Evolutionary conservation across 2,329 filamentous ascomycete species (phyloP).

Genomic region (Aureobasidium uvarum): DNA sequence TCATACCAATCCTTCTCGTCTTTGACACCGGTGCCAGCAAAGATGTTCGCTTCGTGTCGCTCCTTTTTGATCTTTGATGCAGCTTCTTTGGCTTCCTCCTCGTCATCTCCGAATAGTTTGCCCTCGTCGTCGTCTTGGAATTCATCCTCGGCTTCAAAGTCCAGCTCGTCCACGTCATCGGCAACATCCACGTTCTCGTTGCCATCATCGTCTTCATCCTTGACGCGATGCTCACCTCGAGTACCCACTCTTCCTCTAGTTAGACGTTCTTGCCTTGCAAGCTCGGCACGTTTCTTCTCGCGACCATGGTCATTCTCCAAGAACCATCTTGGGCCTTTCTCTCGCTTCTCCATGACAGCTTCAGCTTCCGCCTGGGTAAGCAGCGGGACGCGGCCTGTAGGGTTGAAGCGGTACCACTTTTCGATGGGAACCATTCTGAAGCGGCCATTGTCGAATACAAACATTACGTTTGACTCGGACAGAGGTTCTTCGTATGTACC

Average conservation of each 20-base stretch:
- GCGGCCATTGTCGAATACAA: constrained; percentile 64
- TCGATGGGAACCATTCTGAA: constrained; percentile 90
- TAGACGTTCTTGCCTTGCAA: constrained; percentile 48
- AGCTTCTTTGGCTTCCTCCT: constrained; percentile 65
- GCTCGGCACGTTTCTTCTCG: constrained; percentile 30
- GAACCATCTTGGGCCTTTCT: constrained; percentile 75
- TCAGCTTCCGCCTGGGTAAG: constrained; percentile 84
- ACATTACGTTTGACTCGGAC: constrained; percentile 75
- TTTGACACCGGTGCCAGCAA: constrained; percentile 56
- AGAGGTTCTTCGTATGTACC: constrained; percentile 87
- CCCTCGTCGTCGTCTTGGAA: constrained; percentile 90
- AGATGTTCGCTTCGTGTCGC: constrained; percentile 84
- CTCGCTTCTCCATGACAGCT: constrained; percentile 74
- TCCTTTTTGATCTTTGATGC: constrained; percentile 67
- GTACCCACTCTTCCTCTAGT: constrained; percentile 53
- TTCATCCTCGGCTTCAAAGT: constrained; percentile 64
- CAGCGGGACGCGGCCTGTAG: constrained; percentile 62
- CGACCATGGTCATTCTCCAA: constrained; percentile 55
- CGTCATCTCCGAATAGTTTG: constrained; percentile 77
- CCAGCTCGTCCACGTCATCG: constrained; percentile 63
- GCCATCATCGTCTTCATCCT: constrained; percentile 46
- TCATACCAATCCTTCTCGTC: constrained; percentile 57
- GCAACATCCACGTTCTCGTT: constrained; percentile 48
- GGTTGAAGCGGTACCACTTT: constrained; percentile 88
- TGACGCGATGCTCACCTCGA: constrained; percentile 34